Evolutionary conservation across 768 basidiomycete genomes (phyloP), one percentile per base, ranked within the genome.

Genomic region (Boletus fagicola): DNA sequence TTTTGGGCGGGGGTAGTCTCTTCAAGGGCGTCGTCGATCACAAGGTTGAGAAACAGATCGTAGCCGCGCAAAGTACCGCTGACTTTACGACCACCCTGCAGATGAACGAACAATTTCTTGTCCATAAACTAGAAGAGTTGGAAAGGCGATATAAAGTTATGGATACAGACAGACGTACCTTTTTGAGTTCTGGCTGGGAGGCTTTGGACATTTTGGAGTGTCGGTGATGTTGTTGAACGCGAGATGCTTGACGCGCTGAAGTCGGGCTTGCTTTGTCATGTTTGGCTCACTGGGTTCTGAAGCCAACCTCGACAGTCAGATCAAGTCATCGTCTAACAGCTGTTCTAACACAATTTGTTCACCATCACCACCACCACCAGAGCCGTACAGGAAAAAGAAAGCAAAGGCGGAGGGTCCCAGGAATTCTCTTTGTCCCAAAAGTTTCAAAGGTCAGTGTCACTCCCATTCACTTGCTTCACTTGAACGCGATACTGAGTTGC

Each of bases 21-120:
- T 75, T 99, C 97, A 65, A 88, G 72, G 11, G 93, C 92, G 68
- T 98, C 92, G 73, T 98, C 97, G 72, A 99, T 86, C 63, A 98
- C 97, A 39, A 99, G 82, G 74, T 99, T 99, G 71, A 99, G 78
- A 80, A 99, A 99, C 62, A 99, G 88, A 79, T 99, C 97, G 74
- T 97, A 99, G 51, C 97, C 97, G 61, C 97, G 88, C 50, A 99
- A 77, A 15, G 86, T 87, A 53, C 97, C 97, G 77, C 92, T 94
- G 67, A 99, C 92, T 83, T 92, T 93, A 68, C 96, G 88, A 54
- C 94, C 94, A 47, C 91, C 93, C 71, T 97, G 94, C 8, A 99
- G 79, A 76, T 96, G 86, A 67, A 99, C 80, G 75, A 95, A 95
- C 64, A 98, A 78, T 68, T 89, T 91, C 79, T 98, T 96, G 83